phyloP scores from a whole-genome alignment of 2,329 filamentous ascomycete species.

The Phialophora tarda region DNA sequence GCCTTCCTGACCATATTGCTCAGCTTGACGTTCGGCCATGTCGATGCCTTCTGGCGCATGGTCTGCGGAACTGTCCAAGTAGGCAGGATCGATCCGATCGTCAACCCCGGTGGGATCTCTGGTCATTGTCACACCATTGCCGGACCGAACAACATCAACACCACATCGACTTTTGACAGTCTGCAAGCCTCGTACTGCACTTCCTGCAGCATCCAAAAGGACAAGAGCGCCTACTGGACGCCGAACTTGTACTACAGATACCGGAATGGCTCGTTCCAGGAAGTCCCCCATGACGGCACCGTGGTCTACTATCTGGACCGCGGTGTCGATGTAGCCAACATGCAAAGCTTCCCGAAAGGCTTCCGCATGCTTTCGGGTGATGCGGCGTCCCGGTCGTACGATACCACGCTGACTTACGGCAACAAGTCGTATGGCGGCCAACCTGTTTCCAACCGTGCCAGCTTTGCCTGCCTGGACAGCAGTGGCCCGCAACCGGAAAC shows the following conservation, averaged over 20 bases:
- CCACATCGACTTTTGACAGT: constrained; percentile 60
- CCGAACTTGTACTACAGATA: constrained; percentile 79
- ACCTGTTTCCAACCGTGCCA: constrained; percentile 70
- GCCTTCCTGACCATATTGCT: constrained; percentile 32
- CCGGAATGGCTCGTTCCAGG: constrained; percentile 56
- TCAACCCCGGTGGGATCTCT: constrained; percentile 65
- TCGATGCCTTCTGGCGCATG: constrained; percentile 84
- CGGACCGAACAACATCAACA: constrained; percentile 72
- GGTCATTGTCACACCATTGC: constrained; percentile 76
- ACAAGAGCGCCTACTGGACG: constrained; percentile 86
- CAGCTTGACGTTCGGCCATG: constrained; percentile 39
- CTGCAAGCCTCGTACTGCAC: constrained; percentile 72
- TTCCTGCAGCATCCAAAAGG: constrained; percentile 77
- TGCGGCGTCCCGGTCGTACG: constrained; percentile 46
- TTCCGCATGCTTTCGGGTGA: constrained; percentile 85
- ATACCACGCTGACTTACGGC: constrained; percentile 32
- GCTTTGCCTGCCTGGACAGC: constrained; percentile 96
- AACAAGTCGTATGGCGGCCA: constrained; percentile 47
- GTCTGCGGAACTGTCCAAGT: constrained; percentile 73
- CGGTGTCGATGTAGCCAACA: constrained; percentile 53
- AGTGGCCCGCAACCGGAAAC: constrained; percentile 62
- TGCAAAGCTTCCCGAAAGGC: constrained; percentile 74
- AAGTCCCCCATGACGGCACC: constrained; percentile 60
- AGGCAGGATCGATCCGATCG: constrained; percentile 77
- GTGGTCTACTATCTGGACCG: constrained; percentile 34